Percentiles rank a stretch among this genome's conserved stretches.
phyloP scores from a whole-genome alignment of 2,329 filamentous ascomycete species.

The Paraphaeosphaeria minitans region DNA sequence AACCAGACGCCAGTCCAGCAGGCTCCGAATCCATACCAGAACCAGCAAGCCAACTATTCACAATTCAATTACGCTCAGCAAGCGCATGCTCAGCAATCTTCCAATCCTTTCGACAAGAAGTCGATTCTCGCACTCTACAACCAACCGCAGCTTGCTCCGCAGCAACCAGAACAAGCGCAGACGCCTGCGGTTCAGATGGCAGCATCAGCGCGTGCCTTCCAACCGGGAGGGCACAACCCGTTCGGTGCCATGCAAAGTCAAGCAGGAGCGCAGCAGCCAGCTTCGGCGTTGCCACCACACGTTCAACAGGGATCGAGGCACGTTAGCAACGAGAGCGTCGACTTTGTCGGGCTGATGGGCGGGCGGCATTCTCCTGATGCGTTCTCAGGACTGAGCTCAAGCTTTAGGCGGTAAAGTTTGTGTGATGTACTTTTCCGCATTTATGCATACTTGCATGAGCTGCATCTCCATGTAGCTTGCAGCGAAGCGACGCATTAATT shows the following conservation, averaged over 20 bases:
- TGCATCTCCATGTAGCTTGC: conserved; percentile 7
- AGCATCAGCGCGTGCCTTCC: conserved; percentile 30
- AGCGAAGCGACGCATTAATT: conserved; percentile 9
- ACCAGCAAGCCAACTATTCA: conserved; percentile 27
- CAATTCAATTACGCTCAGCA: conserved; percentile 22
- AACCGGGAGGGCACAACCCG: conserved; percentile 59
- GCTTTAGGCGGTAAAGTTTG: conserved; percentile 40
- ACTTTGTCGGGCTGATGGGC: conserved; percentile 63
- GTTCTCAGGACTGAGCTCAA: conserved; percentile 74
- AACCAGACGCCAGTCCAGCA: conserved; percentile 49
- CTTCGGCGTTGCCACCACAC: conserved; percentile 23
- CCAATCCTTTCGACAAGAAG: conserved; percentile 66
- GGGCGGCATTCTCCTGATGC: conserved; percentile 80
- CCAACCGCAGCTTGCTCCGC: conserved; percentile 60
- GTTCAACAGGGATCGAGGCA: conserved; percentile 45
- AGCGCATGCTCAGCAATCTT: conserved; percentile 31
- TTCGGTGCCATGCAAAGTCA: conserved; percentile 48
- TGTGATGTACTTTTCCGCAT: conserved; percentile 4
- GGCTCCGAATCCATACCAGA: conserved; percentile 66
- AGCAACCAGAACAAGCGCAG: conserved; percentile 46
- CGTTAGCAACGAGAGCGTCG: conserved; percentile 73
- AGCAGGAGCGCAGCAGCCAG: conserved; percentile 27
- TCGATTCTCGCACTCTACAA: conserved; percentile 79
- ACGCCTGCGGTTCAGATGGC: conserved; percentile 30
- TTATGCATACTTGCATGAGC: conserved; percentile 13